Conservation (phyloP, 179 eudicot genomes). For the Heliamphora pulchella region DNA sequence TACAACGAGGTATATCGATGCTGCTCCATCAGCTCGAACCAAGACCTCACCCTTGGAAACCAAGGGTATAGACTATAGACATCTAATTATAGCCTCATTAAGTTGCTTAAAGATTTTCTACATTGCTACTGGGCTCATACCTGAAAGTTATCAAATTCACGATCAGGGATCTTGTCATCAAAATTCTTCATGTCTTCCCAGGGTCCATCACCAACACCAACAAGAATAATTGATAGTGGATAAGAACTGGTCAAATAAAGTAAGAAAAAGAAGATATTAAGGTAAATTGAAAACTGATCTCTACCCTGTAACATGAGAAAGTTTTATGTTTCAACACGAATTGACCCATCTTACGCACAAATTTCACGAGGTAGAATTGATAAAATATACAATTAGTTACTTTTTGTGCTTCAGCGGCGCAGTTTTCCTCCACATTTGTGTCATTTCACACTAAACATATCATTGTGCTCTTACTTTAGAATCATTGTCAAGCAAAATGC, state of each 20-base stretch:
- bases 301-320: too few relatives aligned
- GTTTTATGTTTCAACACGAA: background rate
- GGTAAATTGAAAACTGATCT: too few relatives aligned
- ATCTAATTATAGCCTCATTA: background rate
- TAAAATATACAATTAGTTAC: background rate
- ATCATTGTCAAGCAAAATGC: too few relatives aligned
- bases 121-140: slow-evolving; percentile 14
- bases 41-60: too few relatives aligned
- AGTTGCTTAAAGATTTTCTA: background rate
- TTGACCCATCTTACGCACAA: background rate
- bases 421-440: background rate
- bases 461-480: background rate
- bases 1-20: too few relatives aligned
- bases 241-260: slow-evolving; percentile 20
- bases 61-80: background rate
- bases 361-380: background rate
- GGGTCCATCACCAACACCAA: slow-evolving; percentile 48
- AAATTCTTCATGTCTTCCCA: slow-evolving; percentile 45
- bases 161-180: slow-evolving; percentile 41
- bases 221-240: slow-evolving; percentile 38
- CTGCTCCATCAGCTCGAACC: too few relatives aligned
- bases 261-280: background rate
- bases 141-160: slow-evolving; percentile 44
- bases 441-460: background rate
- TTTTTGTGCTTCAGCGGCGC: background rate